Evolutionary conservation across 768 basidiomycete species (phyloP).

Genomic region (Boletus subparvulus): DNA sequence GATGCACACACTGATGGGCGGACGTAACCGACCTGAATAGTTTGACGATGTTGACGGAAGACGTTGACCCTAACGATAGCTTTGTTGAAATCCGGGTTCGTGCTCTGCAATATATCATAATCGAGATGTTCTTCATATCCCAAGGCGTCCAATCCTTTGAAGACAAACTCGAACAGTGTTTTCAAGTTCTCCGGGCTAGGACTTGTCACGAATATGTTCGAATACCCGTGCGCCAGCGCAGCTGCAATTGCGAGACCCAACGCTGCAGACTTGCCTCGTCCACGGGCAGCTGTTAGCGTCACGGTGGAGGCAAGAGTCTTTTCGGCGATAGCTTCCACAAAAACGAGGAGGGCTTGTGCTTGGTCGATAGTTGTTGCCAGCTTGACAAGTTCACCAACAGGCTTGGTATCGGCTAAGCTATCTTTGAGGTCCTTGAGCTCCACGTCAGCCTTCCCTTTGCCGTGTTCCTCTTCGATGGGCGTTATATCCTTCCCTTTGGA

Average conservation of each 20-base stretch:
- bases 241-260: constrained; percentile 94
- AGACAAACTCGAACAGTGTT: constrained; percentile 96
- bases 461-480: constrained; percentile 53
- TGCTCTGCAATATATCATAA: constrained; percentile 94
- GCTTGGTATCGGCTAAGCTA: constrained; percentile 76
- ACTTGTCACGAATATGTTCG: constrained; percentile 97
- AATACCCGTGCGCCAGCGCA: constrained; percentile 90
- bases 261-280: constrained; percentile 95
- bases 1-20: neutral
- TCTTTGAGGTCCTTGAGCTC: constrained; percentile 80
- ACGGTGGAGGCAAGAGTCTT: constrained; percentile 94
- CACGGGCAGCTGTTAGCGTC: constrained; percentile 90
- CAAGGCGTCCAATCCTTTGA: constrained; percentile 92
- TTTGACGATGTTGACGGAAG: constrained; percentile 91
- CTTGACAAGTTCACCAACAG: constrained; percentile 85
- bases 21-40: constrained; percentile 74
- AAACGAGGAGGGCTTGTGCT: constrained; percentile 90
- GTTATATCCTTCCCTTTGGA: constrained; percentile 92
- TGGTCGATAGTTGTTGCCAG: constrained; percentile 93
- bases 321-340: constrained; percentile 90
- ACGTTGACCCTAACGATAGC: constrained; percentile 95
- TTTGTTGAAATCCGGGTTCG: constrained; percentile 92
- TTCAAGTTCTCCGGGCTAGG: constrained; percentile 97
- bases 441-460: constrained; percentile 50
- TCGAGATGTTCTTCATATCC: constrained; percentile 98